Evolutionary conservation across 768 basidiomycete species (phyloP), one percentile per base, ranked within the genome.

Genomic region (Suillus alpinus): DNA sequence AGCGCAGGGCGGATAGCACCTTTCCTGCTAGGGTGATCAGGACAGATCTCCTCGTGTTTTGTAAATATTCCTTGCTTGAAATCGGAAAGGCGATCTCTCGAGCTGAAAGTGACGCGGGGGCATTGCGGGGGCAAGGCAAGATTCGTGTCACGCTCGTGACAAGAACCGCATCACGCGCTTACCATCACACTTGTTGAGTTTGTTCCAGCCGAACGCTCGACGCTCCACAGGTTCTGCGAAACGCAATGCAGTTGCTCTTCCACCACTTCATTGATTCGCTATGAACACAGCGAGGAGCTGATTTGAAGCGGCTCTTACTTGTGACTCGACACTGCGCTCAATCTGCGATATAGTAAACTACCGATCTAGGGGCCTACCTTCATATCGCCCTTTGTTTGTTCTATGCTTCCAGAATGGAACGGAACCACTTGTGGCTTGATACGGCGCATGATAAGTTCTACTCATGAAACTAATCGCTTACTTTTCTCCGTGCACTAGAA

Each of bases 331-430:
- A 37, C 37, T 63, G 61, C 71, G 73, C 62, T 64, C 68, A 72
- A 74, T 67, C 67, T 44, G 67, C 71, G 73, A 65, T 56, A 57
- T 12, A 29, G 44, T 65, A 65, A 60, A 59, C 63, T 65, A 64
- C 66, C 69, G 66, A 72, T 72, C 73, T 73, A 72, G 73, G 73
- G 73, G 65, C 69, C 62, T 50, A 56, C 57, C 16, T 72, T 74
- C 70, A 73, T 70, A 60, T 65, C 31, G 58, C 63, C 64, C 62
- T 65, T 67, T 67, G 66, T 72, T 64, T 51, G 66, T 55, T 56
- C 37, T 18, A 39, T 47, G 37, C 71, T 72, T 72, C 71, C 70
- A 26, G 41, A 72, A 72, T 74, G 73, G 71, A 72, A 72, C 65
- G 46, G 69, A 71, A 73, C 18, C 56, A 40, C 47, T 50, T 51